Base-by-base conservation (phyloP, 768 basidiomycete genomes). In the Boletales sp. region DNA sequence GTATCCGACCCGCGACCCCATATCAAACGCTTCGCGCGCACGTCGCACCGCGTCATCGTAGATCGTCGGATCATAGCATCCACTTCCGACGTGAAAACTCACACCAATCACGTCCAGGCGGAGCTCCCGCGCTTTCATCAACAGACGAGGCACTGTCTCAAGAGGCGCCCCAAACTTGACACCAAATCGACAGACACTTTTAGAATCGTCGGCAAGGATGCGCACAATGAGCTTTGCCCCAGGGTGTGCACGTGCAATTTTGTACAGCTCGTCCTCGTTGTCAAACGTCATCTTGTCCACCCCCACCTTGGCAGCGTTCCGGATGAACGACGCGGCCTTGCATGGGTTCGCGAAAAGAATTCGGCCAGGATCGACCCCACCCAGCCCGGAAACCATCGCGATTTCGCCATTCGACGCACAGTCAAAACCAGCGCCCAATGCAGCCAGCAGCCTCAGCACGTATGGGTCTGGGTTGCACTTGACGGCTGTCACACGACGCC, bases 341-440 rank as follows among this genome's bases (percentile, higher is more conserved):
- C 96, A 98, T 0, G 96, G 96, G 71, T 99, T 99, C 56, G 96
- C 96, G 62, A 93, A 99, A 65, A 98, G 91, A 76, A 99, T 88
- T 50, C 87, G 81, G 47, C 80, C 78, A 5, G 94, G 84, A 41
- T 81, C 77, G 45, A 95, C 79, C 8, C 84, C 86, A 5, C 86
- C 85, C 4, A 94, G 69, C 11, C 71, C 71, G 21, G 96, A 74
- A 25, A 98, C 86, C 54, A 82, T 80, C 18, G 80, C 76, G 59
- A 99, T 97, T 71, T 99, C 96, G 50, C 86, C 84, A 57, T 90
- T 87, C 35, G 95, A 98, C 14, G 96, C 96, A 61, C 96, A 98
- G 69, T 99, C 96, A 72, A 99, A 99, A 14, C 94, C 94, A 2
- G 90, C 75, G 25, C 96, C 96, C 43, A 97, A 72, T 30, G 90